A percentile compares a stretch with the other conserved stretches of the same genome.
These are phyloP conservation scores for Irpex rosettiformis DNA, from an alignment of 1,284 basidiomycete genomes.

Conservation along the genomic window DNA sequence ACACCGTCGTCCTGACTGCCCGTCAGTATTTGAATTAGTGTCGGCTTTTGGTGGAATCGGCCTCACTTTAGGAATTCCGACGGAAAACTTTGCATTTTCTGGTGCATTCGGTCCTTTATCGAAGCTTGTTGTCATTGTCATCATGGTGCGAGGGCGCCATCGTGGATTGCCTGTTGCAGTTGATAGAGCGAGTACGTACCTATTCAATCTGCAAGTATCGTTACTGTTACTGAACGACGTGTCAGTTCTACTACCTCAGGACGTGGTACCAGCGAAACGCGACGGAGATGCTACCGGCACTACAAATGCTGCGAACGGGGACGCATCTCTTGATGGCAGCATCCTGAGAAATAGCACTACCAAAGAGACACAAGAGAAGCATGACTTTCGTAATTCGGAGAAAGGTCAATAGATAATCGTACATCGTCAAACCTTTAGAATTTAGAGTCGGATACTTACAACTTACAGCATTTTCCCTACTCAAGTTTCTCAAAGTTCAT, in stretches of 20 bases:
- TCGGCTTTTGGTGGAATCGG: slow-evolving; percentile 62
- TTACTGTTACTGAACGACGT: not conserved
- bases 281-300: slow-evolving; percentile 3
- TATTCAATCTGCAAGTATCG: not conserved
- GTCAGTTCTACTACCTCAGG: slow-evolving; percentile 10
- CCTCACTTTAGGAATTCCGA: slow-evolving; percentile 49
- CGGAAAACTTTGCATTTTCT: slow-evolving; percentile 39
- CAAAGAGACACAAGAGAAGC: not conserved
- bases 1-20: too few species aligned
- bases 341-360: not conserved
- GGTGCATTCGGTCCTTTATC: slow-evolving; percentile 50
- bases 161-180: slow-evolving; percentile 51
- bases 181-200: slow-evolving; percentile 37
- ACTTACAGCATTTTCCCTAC: too few species aligned
- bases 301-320: not conserved
- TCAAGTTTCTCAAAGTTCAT: too few species aligned
- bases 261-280: slow-evolving; percentile 11
- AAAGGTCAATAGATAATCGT: not conserved
- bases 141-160: slow-evolving; percentile 61
- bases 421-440: too few species aligned
- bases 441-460: too few species aligned
- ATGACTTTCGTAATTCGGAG: not conserved
- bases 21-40: slow-evolving; percentile 48
- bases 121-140: slow-evolving; percentile 54
- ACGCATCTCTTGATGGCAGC: not conserved